A percentile compares a stretch with the other conserved stretches of the same genome.
phyloP scores from a whole-genome alignment of 768 basidiomycete species.

The Podaxis sp. region DNA sequence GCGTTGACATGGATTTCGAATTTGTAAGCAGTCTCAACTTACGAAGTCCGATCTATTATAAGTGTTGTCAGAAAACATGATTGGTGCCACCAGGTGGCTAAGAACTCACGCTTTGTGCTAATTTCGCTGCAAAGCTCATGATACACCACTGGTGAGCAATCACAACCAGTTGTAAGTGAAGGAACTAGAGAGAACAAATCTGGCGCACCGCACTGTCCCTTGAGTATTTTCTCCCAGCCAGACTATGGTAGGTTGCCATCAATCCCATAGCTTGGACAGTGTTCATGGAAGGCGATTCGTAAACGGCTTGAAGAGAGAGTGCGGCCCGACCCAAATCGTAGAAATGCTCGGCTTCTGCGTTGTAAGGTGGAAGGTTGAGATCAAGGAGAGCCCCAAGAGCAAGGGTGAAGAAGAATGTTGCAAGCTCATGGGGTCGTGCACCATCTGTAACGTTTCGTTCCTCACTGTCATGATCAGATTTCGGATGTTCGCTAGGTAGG shows the following conservation, averaged over 20 bases:
- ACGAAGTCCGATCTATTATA: slow-evolving; percentile 58
- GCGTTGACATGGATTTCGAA: neutral
- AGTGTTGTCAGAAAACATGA: neutral
- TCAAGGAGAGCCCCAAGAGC: slow-evolving; percentile 66
- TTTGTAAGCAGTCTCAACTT: slow-evolving; percentile 28
- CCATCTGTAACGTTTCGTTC: neutral
- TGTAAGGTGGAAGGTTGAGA: slow-evolving; percentile 48
- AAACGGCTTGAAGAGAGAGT: slow-evolving; percentile 49
- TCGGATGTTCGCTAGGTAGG: slow-evolving; percentile 9
- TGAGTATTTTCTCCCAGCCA: slow-evolving; percentile 52
- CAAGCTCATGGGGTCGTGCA: slow-evolving; percentile 45
- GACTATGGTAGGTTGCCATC: slow-evolving; percentile 54
- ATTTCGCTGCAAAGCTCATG: slow-evolving; percentile 57
- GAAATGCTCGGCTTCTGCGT: slow-evolving; percentile 59
- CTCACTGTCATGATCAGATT: neutral
- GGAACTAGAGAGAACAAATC: slow-evolving; percentile 23
- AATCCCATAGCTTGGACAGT: slow-evolving; percentile 62
- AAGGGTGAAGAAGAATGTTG: slow-evolving; percentile 57
- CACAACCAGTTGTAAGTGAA: slow-evolving; percentile 18
- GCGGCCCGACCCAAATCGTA: slow-evolving; percentile 58
- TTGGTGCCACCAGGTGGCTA: slow-evolving; percentile 1
- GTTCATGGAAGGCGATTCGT: slow-evolving; percentile 53
- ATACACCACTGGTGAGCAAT: slow-evolving; percentile 41
- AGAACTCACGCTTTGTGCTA: slow-evolving; percentile 51
- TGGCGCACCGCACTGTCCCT: slow-evolving; percentile 41